A percentile compares a stretch with the other conserved stretches of the same genome.
These are phyloP conservation scores for Coelastrella sp. DNA, from an alignment of 139 green algal species.

Conservation along the genomic window DNA sequence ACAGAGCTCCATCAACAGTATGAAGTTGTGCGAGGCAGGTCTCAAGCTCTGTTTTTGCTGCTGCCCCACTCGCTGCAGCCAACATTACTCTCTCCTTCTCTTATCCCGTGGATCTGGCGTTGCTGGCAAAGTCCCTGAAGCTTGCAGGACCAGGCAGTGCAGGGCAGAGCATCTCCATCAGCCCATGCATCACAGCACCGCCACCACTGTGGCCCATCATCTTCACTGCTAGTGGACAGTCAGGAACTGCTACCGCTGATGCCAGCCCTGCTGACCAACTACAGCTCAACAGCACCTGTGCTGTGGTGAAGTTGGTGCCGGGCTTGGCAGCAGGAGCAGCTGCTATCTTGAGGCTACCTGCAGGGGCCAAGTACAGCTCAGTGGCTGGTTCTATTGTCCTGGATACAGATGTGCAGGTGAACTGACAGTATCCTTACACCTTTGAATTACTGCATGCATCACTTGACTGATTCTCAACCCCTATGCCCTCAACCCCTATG, in stretches of 20 bases:
- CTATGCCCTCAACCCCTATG: no score
- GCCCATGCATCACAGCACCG: not conserved
- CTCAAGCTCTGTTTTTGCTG: not conserved
- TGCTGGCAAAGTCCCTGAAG: constrained; percentile 44
- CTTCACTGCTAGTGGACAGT: not conserved
- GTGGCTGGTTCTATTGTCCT: constrained; percentile 40
- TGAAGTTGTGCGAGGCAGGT: no score
- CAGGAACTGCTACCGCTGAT: not conserved
- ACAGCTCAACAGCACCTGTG: constrained; percentile 39
- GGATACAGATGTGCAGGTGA: not conserved
- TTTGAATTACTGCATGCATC: no score
- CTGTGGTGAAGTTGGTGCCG: constrained; percentile 39
- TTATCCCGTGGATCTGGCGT: constrained; percentile 56
- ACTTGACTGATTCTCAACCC: no score
- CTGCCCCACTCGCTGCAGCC: not conserved
- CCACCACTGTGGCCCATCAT: not conserved
- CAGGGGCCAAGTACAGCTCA: constrained; percentile 51
- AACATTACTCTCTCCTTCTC: constrained; percentile 55
- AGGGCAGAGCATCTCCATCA: constrained; percentile 6
- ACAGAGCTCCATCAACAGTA: not conserved
- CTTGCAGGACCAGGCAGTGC: not conserved
- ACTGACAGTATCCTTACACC: no score
- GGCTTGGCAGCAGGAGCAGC: constrained; percentile 16
- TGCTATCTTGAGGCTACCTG: constrained; percentile 43
- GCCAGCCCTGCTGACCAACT: not conserved